Evolutionary conservation across 2,329 filamentous ascomycete species (phyloP), one percentile per base, ranked within the genome.

Genomic region (Sclerotinia subarctica): DNA sequence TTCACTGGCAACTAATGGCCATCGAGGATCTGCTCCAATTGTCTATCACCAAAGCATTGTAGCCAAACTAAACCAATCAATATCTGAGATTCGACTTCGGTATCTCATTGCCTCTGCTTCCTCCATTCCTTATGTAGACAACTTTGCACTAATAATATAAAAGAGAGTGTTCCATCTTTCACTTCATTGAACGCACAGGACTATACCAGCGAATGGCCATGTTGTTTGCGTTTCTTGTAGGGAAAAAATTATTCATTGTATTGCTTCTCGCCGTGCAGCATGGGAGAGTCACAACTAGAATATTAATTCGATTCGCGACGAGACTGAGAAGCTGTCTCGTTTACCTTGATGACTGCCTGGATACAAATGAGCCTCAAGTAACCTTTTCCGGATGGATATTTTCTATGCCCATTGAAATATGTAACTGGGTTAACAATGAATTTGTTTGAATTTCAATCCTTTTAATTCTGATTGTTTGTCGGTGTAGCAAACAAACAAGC

Each of bases 1-100:
- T 52, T 17, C 51, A 53, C 51, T 19, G 26, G 13, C 21, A 29
- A 29, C 3, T 26, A 53, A 29, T 8, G 51, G 29, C 24, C 15
- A 19, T 52, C 8, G 35, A 32, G 35, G 35, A 35, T 35, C 35
- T 1, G 5, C 1, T 35, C 1, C 6, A 32, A 32, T 46, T 19
- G 6, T 52, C n/a, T 19, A 59, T 24, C 38, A n/a, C 1, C 6
- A 44, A 21, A 8, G 8, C 19, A 47, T 19, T 32, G 42, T n/a
- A 3, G 19, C 11, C 10, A 4, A n/a, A 46, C 42, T 7, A 35
- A 47, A 46, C 42, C 35, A 35, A 47, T 32, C 35, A 35, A 47
- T n/a, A 46, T 32, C 26, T n/a, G 57, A 60, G 57, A n/a, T 19
- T 60, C 42, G 26, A 59, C 26, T 60, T 60, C 24, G 26, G 46